Evolutionary conservation across 2,329 filamentous ascomycete species (phyloP).

Genomic region (Rhinocladiella mackenziei): DNA sequence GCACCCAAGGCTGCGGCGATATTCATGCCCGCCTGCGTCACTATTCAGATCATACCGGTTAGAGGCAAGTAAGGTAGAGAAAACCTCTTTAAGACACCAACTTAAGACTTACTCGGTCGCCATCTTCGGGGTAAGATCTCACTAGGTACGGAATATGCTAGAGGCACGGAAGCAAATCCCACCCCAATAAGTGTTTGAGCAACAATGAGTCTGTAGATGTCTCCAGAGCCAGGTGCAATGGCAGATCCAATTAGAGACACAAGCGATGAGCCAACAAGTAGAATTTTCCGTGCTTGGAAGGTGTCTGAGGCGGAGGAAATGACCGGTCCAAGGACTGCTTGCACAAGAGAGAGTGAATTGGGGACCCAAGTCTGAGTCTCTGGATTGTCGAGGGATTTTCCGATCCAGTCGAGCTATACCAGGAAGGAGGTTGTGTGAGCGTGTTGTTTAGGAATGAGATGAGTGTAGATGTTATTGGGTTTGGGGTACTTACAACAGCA

Average conservation of each 20-base stretch:
- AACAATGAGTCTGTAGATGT: constrained; percentile 22
- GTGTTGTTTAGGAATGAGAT: background rate
- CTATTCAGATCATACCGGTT: constrained; percentile 6
- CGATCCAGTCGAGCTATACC: constrained; percentile 21
- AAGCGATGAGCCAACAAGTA: constrained; percentile 20
- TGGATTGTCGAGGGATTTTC: constrained; percentile 16
- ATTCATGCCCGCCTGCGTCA: constrained; percentile 24
- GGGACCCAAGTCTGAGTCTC: constrained; percentile 23
- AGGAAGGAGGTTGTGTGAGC: background rate
- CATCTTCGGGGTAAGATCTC: constrained; percentile 26
- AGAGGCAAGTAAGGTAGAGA: too few species aligned
- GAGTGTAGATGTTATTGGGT: background rate
- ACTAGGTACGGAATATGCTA: constrained; percentile 24
- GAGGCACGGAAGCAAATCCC: constrained; percentile 24
- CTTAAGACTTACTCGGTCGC: constrained; percentile 24
- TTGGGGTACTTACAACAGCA: constrained; percentile 21
- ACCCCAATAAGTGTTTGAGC: constrained; percentile 25
- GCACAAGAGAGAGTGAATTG: constrained; percentile 25
- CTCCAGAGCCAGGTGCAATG: constrained; percentile 23
- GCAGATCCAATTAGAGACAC: constrained; percentile 20
- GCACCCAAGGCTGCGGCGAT: constrained; percentile 20
- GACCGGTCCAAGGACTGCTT: constrained; percentile 24
- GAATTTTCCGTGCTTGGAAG: constrained; percentile 24
- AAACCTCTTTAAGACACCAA: background rate
- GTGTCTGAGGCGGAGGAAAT: constrained; percentile 25